Percentiles rank a stretch among this genome's conserved stretches.
Conservation (phyloP, 23 red algal genomes). For the Rhodosorus marinus region DNA sequence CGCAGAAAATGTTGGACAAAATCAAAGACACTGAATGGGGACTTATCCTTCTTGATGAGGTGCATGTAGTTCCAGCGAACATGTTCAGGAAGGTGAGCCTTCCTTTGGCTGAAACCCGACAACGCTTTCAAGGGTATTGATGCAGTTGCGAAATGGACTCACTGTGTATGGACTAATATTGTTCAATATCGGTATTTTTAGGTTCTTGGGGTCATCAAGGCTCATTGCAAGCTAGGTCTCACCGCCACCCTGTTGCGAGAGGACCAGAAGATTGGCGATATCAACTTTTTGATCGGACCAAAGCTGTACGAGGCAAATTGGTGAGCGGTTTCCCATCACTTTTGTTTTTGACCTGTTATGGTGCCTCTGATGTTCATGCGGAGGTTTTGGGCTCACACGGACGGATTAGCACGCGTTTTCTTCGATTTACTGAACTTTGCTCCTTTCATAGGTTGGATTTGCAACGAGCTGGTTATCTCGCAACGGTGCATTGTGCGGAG, state of each 20-base stretch:
- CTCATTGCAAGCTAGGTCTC: constrained; percentile 90
- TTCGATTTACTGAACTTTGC: background rate
- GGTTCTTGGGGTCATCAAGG: constrained; percentile 83
- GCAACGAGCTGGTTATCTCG: constrained; percentile 72
- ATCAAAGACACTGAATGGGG: constrained; percentile 87
- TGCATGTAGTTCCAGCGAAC: constrained; percentile 97
- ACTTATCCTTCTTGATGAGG: constrained; percentile 86
- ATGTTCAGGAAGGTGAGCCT: constrained; percentile 88
- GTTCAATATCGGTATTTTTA: too few relatives aligned
- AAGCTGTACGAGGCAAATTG: constrained; percentile 99
- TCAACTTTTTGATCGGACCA: constrained; percentile 89
- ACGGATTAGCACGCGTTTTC: background rate
- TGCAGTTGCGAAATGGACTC: too few relatives aligned
- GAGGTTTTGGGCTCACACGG: background rate
- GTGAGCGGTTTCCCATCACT: too few relatives aligned
- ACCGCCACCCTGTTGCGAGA: constrained; percentile 93
- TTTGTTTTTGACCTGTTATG: too few relatives aligned
- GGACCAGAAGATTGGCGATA: constrained; percentile 81
- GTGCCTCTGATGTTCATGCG: too few relatives aligned
- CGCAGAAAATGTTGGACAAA: constrained; percentile 57
- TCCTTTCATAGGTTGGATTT: too few relatives aligned
- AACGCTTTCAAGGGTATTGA: too few relatives aligned
- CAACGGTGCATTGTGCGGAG: constrained; percentile 97
- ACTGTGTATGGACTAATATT: too few relatives aligned
- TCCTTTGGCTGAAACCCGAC: too few relatives aligned